Percentiles rank a stretch among this genome's conserved stretches.
Conservation (phyloP, 495 filamentous ascomycete genomes). For the Penicillium fimorum region DNA sequence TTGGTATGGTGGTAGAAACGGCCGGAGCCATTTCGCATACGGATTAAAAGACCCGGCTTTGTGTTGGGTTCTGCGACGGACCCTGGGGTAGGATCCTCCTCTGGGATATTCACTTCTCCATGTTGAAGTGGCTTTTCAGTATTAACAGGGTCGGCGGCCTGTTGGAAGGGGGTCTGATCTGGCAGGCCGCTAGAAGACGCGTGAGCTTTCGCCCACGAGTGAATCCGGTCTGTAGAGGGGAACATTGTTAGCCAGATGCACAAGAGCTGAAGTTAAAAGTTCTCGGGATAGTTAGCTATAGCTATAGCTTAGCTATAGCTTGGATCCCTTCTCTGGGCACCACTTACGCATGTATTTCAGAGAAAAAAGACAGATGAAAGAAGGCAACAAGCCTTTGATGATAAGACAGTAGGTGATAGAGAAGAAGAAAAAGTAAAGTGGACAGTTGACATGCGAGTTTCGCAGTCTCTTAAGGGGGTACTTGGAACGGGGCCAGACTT, state of each 20-base stretch:
- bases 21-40: constrained; percentile 34
- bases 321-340: not conserved
- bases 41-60: constrained; percentile 31
- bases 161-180: constrained; percentile 6
- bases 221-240: constrained; percentile 38
- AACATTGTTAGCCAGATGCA: constrained; percentile 19
- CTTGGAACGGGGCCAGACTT: not conserved
- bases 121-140: constrained; percentile 21
- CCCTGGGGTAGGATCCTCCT: constrained; percentile 22
- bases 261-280: not conserved
- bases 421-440: not conserved
- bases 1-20: constrained; percentile 42
- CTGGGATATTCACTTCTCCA: constrained; percentile 39
- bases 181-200: constrained; percentile 28
- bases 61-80: constrained; percentile 21
- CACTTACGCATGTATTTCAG: constrained; percentile 47
- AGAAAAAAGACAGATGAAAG: constrained; percentile 17
- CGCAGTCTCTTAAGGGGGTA: constrained; percentile 1
- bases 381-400: constrained; percentile 12
- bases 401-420: not conserved
- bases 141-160: constrained; percentile 14
- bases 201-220: constrained; percentile 53
- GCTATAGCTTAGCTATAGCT: not conserved
- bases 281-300: not conserved
- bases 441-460: not conserved